Percentiles rank a stretch among this genome's conserved stretches.
phyloP scores from a whole-genome alignment of 805 yeast species.

The Wickerhamiella shivajii region DNA sequence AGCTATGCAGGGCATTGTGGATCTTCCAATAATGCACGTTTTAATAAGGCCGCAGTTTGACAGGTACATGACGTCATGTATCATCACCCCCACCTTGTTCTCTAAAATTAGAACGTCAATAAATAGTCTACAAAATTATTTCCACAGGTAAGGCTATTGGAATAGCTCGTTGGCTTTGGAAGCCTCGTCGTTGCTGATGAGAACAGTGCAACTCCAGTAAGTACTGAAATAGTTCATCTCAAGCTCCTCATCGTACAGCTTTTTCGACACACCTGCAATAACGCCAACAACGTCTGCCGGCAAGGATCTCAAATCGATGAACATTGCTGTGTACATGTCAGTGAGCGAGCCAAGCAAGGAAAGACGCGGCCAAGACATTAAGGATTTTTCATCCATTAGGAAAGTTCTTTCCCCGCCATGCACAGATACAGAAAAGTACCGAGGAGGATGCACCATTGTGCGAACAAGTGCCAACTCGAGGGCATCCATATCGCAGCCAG shows the following conservation, averaged over 20 bases:
- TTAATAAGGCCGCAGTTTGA: too few relatives aligned
- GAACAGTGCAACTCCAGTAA: slow-evolving; percentile 43
- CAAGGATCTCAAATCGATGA: slow-evolving; percentile 37
- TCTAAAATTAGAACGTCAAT: too few relatives aligned
- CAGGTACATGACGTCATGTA: too few relatives aligned
- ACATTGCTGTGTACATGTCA: slow-evolving; percentile 42
- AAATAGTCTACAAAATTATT: too few relatives aligned
- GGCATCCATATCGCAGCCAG: slow-evolving; percentile 25
- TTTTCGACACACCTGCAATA: slow-evolving; percentile 48
- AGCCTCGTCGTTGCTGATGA: slow-evolving; percentile 30
- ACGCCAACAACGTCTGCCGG: slow-evolving; percentile 52
- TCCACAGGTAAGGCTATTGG: too few relatives aligned
- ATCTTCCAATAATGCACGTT: too few relatives aligned
- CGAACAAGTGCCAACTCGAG: slow-evolving; percentile 28
- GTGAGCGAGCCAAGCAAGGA: slow-evolving; percentile 40
- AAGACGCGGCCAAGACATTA: slow-evolving; percentile 32
- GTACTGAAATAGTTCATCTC: slow-evolving; percentile 48
- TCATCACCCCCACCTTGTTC: too few relatives aligned
- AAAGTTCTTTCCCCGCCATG: slow-evolving; percentile 23
- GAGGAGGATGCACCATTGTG: slow-evolving; percentile 22
- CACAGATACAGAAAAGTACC: slow-evolving; percentile 21
- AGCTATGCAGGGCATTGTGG: too few relatives aligned
- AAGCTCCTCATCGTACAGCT: slow-evolving; percentile 26
- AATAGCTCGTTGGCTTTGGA: neutral
- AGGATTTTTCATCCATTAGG: slow-evolving; percentile 16